A percentile compares a stretch with the other conserved stretches of the same genome.
Evolutionary conservation across 306 rosid genomes (phyloP).

Genomic region (Arachis hypogaea): DNA sequence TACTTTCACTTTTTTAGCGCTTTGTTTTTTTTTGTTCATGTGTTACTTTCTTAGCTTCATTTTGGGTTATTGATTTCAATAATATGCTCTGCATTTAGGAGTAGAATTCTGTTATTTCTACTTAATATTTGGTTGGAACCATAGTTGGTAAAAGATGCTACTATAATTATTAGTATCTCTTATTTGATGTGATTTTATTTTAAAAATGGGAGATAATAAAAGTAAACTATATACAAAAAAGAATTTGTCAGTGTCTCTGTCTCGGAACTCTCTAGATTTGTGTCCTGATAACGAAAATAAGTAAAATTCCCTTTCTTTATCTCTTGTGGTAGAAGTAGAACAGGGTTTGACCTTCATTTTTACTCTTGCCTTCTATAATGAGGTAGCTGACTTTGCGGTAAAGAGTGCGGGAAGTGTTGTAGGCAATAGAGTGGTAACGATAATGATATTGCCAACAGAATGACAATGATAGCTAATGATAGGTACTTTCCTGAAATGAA

Average conservation of each 20-base stretch:
- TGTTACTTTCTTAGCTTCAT: background rate
- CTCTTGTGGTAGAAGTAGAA: background rate
- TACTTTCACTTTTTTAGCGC: background rate
- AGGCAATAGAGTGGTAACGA: constrained; percentile 10
- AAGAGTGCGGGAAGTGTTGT: background rate
- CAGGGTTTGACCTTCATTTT: constrained; percentile 22
- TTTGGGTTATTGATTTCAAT: constrained; percentile 14
- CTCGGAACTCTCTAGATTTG: too few relatives aligned
- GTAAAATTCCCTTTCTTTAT: too few relatives aligned
- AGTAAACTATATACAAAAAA: too few relatives aligned
- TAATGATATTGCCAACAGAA: background rate
- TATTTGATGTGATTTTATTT: too few relatives aligned
- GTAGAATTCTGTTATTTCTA: too few relatives aligned
- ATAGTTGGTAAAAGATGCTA: too few relatives aligned
- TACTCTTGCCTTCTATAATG: constrained; percentile 1
- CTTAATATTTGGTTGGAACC: too few relatives aligned
- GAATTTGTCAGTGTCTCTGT: too few relatives aligned
- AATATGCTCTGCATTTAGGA: background rate
- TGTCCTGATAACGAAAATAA: too few relatives aligned
- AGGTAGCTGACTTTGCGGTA: constrained; percentile 16
- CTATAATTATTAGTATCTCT: too few relatives aligned
- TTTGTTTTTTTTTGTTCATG: background rate
- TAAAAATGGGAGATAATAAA: too few relatives aligned
- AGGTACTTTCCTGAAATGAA: constrained; percentile 14
- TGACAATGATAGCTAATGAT: constrained; percentile 21